Evolutionary conservation across 2,329 filamentous ascomycete genomes (phyloP).

Genomic region (Gyromitra esculenta): DNA sequence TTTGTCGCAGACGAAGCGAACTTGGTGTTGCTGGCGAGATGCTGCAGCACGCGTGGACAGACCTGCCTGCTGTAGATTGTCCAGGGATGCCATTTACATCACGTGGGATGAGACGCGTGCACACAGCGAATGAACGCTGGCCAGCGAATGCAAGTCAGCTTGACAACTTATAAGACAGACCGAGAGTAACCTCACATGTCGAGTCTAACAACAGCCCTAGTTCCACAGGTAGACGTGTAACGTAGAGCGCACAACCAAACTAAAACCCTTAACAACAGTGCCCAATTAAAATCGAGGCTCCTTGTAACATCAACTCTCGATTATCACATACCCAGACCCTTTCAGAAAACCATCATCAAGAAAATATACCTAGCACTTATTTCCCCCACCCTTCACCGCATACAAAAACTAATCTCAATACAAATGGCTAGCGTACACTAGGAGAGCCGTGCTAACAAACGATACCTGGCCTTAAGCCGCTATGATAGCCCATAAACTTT

Average conservation of each 20-base stretch:
- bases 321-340: slow-evolving; percentile 16
- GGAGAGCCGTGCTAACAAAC: not conserved
- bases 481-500: not conserved
- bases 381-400: not conserved
- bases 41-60: slow-evolving; percentile 38
- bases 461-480: not conserved
- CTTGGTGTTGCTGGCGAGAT: slow-evolving; percentile 31
- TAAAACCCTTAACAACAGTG: not conserved
- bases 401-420: slow-evolving; percentile 21
- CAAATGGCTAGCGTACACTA: not conserved
- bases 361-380: not conserved
- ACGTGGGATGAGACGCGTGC: slow-evolving; percentile 27
- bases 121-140: slow-evolving; percentile 9
- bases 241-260: not conserved
- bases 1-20: slow-evolving; percentile 10
- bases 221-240: not conserved
- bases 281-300: not conserved
- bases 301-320: slow-evolving; percentile 2
- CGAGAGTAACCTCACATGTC: not conserved
- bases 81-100: slow-evolving; percentile 29
- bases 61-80: slow-evolving; percentile 8
- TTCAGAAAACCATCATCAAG: slow-evolving; percentile 17
- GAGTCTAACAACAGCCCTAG: not conserved
- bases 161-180: slow-evolving; percentile 9
- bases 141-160: slow-evolving; percentile 12